A percentile compares a stretch with the other conserved stretches of the same genome.
Conservation (phyloP, 2,329 filamentous ascomycete species). For the Monosporascus ibericus region DNA sequence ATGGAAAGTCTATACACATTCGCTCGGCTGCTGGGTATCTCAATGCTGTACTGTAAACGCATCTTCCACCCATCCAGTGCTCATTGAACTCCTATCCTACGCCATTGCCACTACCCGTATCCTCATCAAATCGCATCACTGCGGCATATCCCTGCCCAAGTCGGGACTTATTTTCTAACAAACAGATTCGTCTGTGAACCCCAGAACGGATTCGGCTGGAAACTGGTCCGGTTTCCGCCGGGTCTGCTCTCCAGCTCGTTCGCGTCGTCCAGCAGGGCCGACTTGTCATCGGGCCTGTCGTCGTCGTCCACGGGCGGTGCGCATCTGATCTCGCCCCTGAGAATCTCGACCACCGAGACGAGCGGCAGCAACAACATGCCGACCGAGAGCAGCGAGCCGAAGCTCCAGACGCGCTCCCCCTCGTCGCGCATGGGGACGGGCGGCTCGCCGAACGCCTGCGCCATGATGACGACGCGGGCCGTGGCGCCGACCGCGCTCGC, state of each 20-base stretch:
- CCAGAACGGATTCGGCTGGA: slow-evolving; percentile 41
- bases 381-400: slow-evolving; percentile 56
- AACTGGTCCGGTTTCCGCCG: slow-evolving; percentile 18
- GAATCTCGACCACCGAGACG: slow-evolving; percentile 54
- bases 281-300: slow-evolving; percentile 13
- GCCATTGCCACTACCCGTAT: too few species aligned
- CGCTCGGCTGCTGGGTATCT: too few species aligned
- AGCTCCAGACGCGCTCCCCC: slow-evolving; percentile 54
- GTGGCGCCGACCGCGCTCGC: slow-evolving; percentile 54
- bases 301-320: slow-evolving; percentile 18
- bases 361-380: slow-evolving; percentile 54
- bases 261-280: slow-evolving; percentile 11
- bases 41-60: too few species aligned
- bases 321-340: slow-evolving; percentile 37
- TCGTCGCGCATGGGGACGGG: slow-evolving; percentile 43
- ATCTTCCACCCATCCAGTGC: too few species aligned
- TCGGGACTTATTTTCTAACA: too few species aligned
- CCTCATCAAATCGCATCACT: too few species aligned
- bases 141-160: too few species aligned
- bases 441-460: slow-evolving; percentile 54
- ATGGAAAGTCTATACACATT: too few species aligned
- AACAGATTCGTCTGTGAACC: slow-evolving; percentile 19
- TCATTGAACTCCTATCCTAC: too few species aligned
- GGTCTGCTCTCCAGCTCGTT: slow-evolving; percentile 20
- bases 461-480: slow-evolving; percentile 48